These are phyloP conservation scores for Aspergillus funiculosus DNA, from an alignment of 495 filamentous ascomycete genomes.

Conservation along the genomic window DNA sequence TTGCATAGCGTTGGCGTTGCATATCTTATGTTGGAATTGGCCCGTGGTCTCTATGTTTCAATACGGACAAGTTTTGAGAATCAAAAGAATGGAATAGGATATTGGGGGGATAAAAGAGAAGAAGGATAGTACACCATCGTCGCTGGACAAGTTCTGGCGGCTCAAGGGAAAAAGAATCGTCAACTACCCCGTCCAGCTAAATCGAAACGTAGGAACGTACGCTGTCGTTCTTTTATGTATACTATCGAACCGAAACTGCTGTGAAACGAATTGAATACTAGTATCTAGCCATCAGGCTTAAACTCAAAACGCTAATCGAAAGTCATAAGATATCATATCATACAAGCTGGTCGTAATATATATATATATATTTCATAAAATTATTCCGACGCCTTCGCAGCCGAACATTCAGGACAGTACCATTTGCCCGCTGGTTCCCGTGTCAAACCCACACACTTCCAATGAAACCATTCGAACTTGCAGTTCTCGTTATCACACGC, in stretches of 20 bases:
- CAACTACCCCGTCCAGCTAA: too few relatives aligned
- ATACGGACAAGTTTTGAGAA: conserved; percentile 7
- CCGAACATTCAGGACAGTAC: conserved; percentile 81
- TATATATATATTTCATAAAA: conserved; percentile 1
- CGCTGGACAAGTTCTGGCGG: too few relatives aligned
- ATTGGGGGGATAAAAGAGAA: not conserved
- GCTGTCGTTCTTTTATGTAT: too few relatives aligned
- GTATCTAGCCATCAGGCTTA: too few relatives aligned
- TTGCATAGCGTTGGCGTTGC: conserved; percentile 45
- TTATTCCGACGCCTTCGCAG: conserved; percentile 19
- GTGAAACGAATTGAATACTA: too few relatives aligned
- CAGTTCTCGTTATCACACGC: conserved; percentile 93
- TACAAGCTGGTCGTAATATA: conserved; percentile 1
- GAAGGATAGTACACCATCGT: not conserved
- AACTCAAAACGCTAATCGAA: not conserved
- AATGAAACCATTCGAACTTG: conserved; percentile 97
- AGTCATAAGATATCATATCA: conserved; percentile 6
- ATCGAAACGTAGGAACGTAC: too few relatives aligned
- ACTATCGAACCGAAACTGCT: too few relatives aligned
- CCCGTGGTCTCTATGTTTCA: conserved; percentile 5
- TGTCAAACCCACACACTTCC: conserved; percentile 86
- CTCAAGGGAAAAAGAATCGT: too few relatives aligned
- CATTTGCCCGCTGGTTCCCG: conserved; percentile 85
- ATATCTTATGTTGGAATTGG: conserved; percentile 20
- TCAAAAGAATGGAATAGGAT: conserved; percentile 5